phyloP scores from a whole-genome alignment of 2,329 filamentous ascomycete genomes.

The Fusarium penzigii region DNA sequence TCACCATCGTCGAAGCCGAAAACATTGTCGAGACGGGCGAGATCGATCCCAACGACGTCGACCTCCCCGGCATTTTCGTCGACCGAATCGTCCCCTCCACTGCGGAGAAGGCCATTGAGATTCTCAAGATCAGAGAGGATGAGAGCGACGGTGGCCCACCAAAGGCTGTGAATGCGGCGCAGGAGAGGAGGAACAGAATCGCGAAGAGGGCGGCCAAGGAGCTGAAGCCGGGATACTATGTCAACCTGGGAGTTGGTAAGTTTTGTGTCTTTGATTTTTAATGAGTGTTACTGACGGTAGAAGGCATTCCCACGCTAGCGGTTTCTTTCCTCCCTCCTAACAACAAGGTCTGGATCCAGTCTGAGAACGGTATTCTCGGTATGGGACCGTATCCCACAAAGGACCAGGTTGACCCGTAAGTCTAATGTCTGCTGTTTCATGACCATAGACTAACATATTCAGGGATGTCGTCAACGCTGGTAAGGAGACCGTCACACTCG shows the following conservation, averaged over 20 bases:
- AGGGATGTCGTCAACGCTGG: conserved; percentile 81
- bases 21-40: conserved; percentile 76
- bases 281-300: not conserved
- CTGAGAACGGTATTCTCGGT: conserved; percentile 82
- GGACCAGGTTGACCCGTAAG: conserved; percentile 66
- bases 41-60: conserved; percentile 72
- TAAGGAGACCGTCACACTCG: conserved; percentile 82
- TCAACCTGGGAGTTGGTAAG: conserved; percentile 71
- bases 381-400: conserved; percentile 79
- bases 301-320: conserved; percentile 81
- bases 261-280: not conserved
- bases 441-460: conserved; percentile 5
- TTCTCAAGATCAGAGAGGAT: conserved; percentile 57
- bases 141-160: conserved; percentile 37
- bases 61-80: conserved; percentile 81
- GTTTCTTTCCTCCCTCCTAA: conserved; percentile 71
- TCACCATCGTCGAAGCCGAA: conserved; percentile 83
- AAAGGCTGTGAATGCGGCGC: conserved; percentile 47
- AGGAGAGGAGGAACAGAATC: conserved; percentile 67
- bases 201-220: conserved; percentile 77
- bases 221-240: conserved; percentile 77
- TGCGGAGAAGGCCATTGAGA: conserved; percentile 71
- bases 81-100: conserved; percentile 78
- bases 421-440: not conserved
- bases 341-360: conserved; percentile 79